Conservation (phyloP, 495 filamentous ascomycete genomes). For the Penicillium salamii region DNA sequence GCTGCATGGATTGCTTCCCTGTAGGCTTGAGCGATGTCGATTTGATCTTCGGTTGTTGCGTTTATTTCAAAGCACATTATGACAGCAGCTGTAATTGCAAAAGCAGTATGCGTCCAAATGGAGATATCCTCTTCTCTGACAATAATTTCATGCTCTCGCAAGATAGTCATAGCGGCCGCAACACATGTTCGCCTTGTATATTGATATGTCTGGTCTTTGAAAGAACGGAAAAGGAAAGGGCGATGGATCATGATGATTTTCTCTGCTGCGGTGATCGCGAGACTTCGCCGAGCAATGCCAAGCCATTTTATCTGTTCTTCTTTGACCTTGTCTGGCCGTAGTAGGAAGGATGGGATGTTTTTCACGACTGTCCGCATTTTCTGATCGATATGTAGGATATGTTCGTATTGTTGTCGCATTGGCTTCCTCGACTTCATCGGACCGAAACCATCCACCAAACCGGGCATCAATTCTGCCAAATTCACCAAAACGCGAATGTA, state of each 20-base stretch:
- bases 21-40: slow-evolving; percentile 17
- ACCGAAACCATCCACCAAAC: slow-evolving; percentile 37
- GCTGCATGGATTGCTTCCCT: slow-evolving; percentile 22
- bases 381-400: slow-evolving; percentile 41
- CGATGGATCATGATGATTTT: slow-evolving; percentile 55
- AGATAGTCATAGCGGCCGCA: slow-evolving; percentile 44
- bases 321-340: slow-evolving; percentile 23
- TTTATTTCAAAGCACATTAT: slow-evolving; percentile 32
- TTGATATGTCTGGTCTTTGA: slow-evolving; percentile 35
- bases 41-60: slow-evolving; percentile 14
- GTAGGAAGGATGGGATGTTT: slow-evolving; percentile 29
- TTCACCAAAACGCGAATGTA: slow-evolving; percentile 38
- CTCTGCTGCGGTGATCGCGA: slow-evolving; percentile 44
- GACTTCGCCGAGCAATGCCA: slow-evolving; percentile 35
- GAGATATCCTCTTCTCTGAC: slow-evolving; percentile 28
- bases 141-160: slow-evolving; percentile 38
- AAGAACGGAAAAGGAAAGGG: slow-evolving; percentile 43
- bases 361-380: slow-evolving; percentile 39
- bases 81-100: slow-evolving; percentile 30
- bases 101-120: slow-evolving; percentile 33
- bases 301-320: slow-evolving; percentile 38
- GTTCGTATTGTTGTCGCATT: slow-evolving; percentile 37
- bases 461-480: slow-evolving; percentile 41
- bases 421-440: slow-evolving; percentile 28
- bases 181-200: slow-evolving; percentile 45